phyloP scores from a whole-genome alignment of 192 early-diverging fungal genomes.

The Umbelopsis isabellina region DNA sequence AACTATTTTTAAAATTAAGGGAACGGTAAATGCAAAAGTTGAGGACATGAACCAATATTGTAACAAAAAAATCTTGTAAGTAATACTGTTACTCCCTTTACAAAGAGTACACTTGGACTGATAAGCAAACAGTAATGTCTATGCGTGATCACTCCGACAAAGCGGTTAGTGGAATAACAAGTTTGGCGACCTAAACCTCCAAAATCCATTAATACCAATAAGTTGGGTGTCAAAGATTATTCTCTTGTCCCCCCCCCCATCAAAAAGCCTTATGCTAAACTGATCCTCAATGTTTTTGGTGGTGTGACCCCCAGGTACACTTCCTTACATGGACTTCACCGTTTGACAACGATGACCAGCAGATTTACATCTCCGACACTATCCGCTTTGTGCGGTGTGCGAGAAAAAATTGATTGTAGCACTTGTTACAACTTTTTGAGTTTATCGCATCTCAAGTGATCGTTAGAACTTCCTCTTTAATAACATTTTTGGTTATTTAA shows the following conservation, averaged over 20 bases:
- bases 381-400: not conserved
- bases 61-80: too few species aligned
- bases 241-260: not conserved
- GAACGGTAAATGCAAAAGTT: too few species aligned
- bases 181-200: too few species aligned
- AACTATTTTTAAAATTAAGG: too few species aligned
- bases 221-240: not conserved
- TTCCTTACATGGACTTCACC: not conserved
- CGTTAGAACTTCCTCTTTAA: too few species aligned
- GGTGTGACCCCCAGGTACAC: conserved; percentile 5
- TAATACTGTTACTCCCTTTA: too few species aligned
- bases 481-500: too few species aligned
- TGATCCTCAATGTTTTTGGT: conserved; percentile 10
- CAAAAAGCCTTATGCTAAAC: not conserved
- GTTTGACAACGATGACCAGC: not conserved
- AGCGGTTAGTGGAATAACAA: not conserved
- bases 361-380: not conserved
- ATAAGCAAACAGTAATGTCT: too few species aligned
- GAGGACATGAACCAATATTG: too few species aligned
- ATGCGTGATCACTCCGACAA: not conserved
- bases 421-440: not conserved
- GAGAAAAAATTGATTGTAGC: not conserved
- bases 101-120: too few species aligned
- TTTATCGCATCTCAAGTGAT: not conserved
- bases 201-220: not conserved